Percentiles rank a stretch among this genome's conserved stretches.
These are phyloP conservation scores for Hansenula sp. DNA, from an alignment of 1,139 yeast genomes.

Conservation along the genomic window DNA sequence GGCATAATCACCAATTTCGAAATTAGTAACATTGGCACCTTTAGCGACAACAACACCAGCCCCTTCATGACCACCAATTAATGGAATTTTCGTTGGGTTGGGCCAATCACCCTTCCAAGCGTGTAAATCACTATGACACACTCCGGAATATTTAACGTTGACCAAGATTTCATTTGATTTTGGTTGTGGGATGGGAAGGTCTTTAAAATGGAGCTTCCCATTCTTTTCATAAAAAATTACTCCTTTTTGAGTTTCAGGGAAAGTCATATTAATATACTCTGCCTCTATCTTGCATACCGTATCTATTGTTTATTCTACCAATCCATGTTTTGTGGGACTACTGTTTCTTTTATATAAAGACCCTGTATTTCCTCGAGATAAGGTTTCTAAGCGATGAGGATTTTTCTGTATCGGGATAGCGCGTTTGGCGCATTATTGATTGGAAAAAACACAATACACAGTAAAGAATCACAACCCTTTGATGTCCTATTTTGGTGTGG, in stretches of 20 bases:
- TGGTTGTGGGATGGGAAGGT: constrained; percentile 58
- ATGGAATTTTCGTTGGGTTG: constrained; percentile 52
- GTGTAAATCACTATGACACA: constrained; percentile 67
- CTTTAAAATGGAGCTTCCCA: constrained; percentile 48
- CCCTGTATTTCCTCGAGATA: no score
- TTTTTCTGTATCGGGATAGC: no score
- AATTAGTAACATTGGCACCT: constrained; percentile 55
- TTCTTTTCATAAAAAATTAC: constrained; percentile 47
- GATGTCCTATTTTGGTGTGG: no score
- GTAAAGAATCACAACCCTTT: no score
- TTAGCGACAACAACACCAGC: constrained; percentile 61
- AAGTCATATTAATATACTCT: no score
- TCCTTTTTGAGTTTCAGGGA: constrained; percentile 52
- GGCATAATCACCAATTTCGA: constrained; percentile 60
- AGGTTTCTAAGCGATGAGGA: no score
- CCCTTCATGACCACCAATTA: constrained; percentile 72
- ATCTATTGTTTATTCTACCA: no score
- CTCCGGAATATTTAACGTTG: constrained; percentile 65
- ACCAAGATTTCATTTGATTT: constrained; percentile 57
- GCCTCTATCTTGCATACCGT: no score
- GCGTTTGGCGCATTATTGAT: no score
- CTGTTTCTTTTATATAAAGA: no score
- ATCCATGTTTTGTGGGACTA: no score
- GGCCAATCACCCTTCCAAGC: constrained; percentile 78
- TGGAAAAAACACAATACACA: no score